Conservation (phyloP, 2,329 filamentous ascomycete genomes). For the Scorias spongiosa region DNA sequence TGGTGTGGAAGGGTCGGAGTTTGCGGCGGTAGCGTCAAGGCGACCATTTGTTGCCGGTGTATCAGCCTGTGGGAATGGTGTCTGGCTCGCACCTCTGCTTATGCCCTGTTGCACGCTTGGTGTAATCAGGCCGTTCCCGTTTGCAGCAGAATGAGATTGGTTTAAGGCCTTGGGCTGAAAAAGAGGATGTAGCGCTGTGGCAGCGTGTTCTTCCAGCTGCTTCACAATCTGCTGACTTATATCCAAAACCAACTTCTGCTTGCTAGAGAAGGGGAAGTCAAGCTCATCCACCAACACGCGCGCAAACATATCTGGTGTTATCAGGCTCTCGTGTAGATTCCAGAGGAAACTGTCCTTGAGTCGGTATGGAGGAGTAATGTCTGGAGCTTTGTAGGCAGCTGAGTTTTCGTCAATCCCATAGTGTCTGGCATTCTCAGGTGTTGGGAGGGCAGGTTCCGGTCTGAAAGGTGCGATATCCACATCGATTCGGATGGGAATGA, state of each 20-base stretch:
- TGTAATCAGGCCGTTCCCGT: slow-evolving; percentile 13
- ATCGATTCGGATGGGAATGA: slow-evolving; percentile 94
- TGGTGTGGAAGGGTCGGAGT: slow-evolving; percentile 31
- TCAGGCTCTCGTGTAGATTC: slow-evolving; percentile 90
- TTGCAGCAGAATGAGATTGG: slow-evolving; percentile 11
- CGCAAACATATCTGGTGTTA: slow-evolving; percentile 95
- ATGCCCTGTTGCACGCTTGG: slow-evolving; percentile 23
- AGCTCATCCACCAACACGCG: slow-evolving; percentile 78
- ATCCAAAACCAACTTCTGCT: slow-evolving; percentile 50
- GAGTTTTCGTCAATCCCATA: slow-evolving; percentile 53
- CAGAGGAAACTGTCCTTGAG: slow-evolving; percentile 92
- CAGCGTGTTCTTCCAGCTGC: slow-evolving; percentile 90
- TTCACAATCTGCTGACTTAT: slow-evolving; percentile 91
- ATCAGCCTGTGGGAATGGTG: slow-evolving; percentile 16
- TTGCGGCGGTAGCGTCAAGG: slow-evolving; percentile 33
- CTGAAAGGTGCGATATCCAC: slow-evolving; percentile 72
- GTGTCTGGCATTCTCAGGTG: slow-evolving; percentile 42
- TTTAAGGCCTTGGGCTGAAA: slow-evolving; percentile 47
- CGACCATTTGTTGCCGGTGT: slow-evolving; percentile 13
- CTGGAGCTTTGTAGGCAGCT: slow-evolving; percentile 65
- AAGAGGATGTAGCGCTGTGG: slow-evolving; percentile 80
- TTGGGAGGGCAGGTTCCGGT: slow-evolving; percentile 49
- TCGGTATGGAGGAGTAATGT: slow-evolving; percentile 68
- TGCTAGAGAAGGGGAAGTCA: slow-evolving; percentile 62
- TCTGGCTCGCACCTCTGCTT: slow-evolving; percentile 38